Base-by-base conservation (phyloP, 2,329 filamentous ascomycete genomes). In the Diaporthe sp. region DNA sequence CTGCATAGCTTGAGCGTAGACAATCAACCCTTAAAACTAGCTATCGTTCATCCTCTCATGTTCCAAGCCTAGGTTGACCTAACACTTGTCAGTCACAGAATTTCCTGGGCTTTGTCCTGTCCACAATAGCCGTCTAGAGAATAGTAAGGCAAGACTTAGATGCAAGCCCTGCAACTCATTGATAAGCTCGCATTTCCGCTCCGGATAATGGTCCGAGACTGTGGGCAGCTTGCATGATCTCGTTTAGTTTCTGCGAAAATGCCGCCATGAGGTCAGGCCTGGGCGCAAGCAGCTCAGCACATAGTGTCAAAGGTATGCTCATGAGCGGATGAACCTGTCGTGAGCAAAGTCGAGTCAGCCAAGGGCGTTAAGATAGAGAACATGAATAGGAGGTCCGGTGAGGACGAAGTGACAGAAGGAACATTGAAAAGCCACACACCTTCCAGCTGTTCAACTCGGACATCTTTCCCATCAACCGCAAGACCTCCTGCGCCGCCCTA, bases 371-470 rank as follows among this genome's bases (percentile, higher is more conserved):
- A 56, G 15, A 4, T 30, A 56, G 19, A 35, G 13, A 3, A 5
- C 4, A 13, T 19, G 17, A 35, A 32, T 17, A 12, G 8, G 3
- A 17, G 19, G 27, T 22, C 12, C 50, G 12, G 19, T 10, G 27
- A 56, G 9, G 8, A 32, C 6, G 15, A 8, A 5, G 7, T 30
- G n/a, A 9, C 42, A 8, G 17, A 25, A 4, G 0, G 35, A 8
- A 9, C 25, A 30, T 15, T 12, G 17, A 12, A 25, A 39, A 2
- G 13, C 6, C 3, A 68, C 44, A 15, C n/a, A 68, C 65, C 32
- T 51, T 68, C 65, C 65, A 68, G n/a, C 50, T 53, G 35, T 68
- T 68, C n/a, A 68, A 39, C 22, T 53, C 50, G 12, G 65, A 68
- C 65, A 68, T 51, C 44, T 51, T 51, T 5, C 44, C 42, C 44